Conservation (phyloP, 2,329 filamentous ascomycete genomes). For the Epichloe coenophiala region DNA sequence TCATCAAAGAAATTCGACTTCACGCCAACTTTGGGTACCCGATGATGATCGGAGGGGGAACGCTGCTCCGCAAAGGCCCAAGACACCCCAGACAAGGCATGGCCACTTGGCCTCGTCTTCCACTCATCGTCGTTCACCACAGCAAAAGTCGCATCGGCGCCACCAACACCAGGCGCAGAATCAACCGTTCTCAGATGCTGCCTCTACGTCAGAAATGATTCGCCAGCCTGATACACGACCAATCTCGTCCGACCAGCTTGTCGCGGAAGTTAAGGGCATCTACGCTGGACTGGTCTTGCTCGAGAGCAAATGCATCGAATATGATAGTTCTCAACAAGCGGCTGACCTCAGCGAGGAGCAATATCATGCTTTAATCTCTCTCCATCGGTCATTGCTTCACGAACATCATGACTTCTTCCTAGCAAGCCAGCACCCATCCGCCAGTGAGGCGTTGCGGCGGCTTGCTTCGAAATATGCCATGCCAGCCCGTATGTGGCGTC, state of each 20-base stretch:
- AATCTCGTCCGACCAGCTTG: conserved; percentile 66
- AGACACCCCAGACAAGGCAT: conserved; percentile 2
- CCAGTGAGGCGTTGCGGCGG: conserved; percentile 50
- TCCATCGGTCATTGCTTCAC: conserved; percentile 69
- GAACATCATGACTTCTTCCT: conserved; percentile 82
- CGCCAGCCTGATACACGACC: conserved; percentile 47
- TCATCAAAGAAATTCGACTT: conserved; percentile 9
- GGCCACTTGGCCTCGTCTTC: neutral
- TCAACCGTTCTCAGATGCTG: conserved; percentile 2
- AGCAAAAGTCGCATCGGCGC: neutral
- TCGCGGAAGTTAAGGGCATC: conserved; percentile 70
- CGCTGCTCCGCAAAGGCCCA: conserved; percentile 1
- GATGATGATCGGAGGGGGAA: conserved; percentile 9
- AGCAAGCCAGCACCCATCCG: conserved; percentile 73
- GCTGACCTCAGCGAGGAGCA: conserved; percentile 48
- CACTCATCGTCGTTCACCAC: conserved; percentile 3
- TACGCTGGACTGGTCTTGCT: conserved; percentile 78
- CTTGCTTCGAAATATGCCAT: conserved; percentile 76
- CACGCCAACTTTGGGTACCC: conserved; percentile 16
- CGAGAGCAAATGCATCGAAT: conserved; percentile 75
- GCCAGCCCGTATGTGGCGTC: conserved; percentile 88
- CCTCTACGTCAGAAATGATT: conserved; percentile 6
- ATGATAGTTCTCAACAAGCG: conserved; percentile 47
- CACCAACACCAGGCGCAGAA: neutral
- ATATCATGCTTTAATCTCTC: conserved; percentile 70